Conservation (phyloP, 1,139 yeast genomes). For the Suhomyces wounanorum region DNA sequence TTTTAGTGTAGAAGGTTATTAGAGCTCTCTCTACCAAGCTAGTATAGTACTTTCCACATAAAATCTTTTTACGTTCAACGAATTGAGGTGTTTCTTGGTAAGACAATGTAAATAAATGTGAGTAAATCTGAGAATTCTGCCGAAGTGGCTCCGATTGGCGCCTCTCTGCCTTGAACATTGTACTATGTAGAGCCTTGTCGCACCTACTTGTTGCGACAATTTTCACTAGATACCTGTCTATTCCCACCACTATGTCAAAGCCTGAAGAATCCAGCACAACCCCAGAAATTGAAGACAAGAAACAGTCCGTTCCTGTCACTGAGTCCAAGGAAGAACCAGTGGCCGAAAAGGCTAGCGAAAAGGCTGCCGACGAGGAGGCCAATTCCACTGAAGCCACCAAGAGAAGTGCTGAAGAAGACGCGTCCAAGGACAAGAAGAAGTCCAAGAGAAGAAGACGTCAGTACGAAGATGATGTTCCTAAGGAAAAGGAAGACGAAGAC, state of each 20-base stretch:
- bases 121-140: not conserved
- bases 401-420: conserved; percentile 27
- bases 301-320: conserved; percentile 6
- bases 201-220: not conserved
- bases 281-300: conserved; percentile 14
- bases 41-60: too few species aligned
- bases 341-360: conserved; percentile 7
- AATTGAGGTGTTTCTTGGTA: too few species aligned
- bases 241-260: conserved; percentile 7
- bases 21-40: too few species aligned
- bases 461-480: conserved; percentile 35
- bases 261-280: conserved; percentile 14
- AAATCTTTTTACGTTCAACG: too few species aligned
- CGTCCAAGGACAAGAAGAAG: conserved; percentile 32
- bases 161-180: not conserved
- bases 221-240: not conserved
- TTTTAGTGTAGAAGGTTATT: too few species aligned
- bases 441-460: conserved; percentile 43
- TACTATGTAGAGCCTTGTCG: not conserved
- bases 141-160: not conserved
- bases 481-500: conserved; percentile 34
- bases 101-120: not conserved
- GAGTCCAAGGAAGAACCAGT: conserved; percentile 10
- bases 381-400: conserved; percentile 5
- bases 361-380: conserved; percentile 13